These are phyloP conservation scores for Pseudogymnoascus sp. DNA, from an alignment of 2,329 filamentous ascomycete species.

Conservation along the genomic window DNA sequence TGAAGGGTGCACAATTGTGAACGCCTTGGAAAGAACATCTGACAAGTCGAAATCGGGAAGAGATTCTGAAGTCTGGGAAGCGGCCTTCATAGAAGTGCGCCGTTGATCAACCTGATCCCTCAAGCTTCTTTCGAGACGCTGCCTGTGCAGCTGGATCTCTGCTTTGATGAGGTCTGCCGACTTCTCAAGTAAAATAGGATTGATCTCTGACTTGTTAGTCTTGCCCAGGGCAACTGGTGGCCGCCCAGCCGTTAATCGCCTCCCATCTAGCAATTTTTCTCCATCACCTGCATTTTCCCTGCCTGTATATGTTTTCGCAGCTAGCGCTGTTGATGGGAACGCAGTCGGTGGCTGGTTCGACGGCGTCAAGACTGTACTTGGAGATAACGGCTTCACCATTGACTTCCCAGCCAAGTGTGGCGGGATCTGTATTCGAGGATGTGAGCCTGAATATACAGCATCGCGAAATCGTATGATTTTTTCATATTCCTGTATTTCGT, in stretches of 20 bases:
- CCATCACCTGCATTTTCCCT: constrained; percentile 10
- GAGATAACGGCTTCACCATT: background rate
- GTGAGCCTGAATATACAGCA: constrained; percentile 69
- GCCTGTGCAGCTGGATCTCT: constrained; percentile 71
- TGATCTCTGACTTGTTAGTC: constrained; percentile 58
- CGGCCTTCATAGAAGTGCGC: constrained; percentile 37
- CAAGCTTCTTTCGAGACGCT: constrained; percentile 70
- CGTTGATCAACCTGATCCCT: constrained; percentile 69
- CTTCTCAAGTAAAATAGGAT: constrained; percentile 79
- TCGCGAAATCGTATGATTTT: constrained; percentile 77
- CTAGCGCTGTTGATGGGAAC: constrained; percentile 19
- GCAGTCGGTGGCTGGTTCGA: constrained; percentile 20
- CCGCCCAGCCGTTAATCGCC: background rate
- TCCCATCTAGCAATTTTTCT: constrained; percentile 1
- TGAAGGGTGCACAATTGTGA: constrained; percentile 61
- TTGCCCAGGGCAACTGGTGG: constrained; percentile 18
- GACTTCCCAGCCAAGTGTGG: constrained; percentile 32
- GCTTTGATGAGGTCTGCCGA: constrained; percentile 77
- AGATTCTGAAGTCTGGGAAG: constrained; percentile 40
- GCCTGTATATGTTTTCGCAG: constrained; percentile 16
- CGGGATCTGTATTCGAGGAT: constrained; percentile 54
- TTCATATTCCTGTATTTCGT: constrained; percentile 63
- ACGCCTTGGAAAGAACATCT: constrained; percentile 64
- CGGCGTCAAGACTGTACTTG: constrained; percentile 17
- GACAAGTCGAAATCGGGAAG: constrained; percentile 62